Base-by-base conservation (phyloP, 768 basidiomycete genomes). In the Thelephora ganbajun region DNA sequence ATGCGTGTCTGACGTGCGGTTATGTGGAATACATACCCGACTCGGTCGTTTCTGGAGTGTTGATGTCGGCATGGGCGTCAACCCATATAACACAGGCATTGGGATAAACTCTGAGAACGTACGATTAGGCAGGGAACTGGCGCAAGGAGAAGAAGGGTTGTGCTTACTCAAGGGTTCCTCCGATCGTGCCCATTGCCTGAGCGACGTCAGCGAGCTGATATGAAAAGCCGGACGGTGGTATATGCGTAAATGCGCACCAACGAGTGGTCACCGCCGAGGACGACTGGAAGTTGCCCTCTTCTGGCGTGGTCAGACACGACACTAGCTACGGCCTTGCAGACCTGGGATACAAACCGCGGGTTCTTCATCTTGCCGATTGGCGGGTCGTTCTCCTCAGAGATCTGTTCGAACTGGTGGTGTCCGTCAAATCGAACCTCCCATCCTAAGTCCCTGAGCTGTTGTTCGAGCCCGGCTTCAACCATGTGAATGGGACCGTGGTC, bases 1-100 rank as follows among this genome's bases (percentile, higher is more conserved):
- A 22, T 36, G 35, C 14, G 11, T 26, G 20, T 18, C 36, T 11
- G 34, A 26, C 30, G n/a, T 35, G 11, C 35, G 9, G 36, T 13
- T 23, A 16, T 44, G 11, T 6, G 36, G 33, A 6, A 57, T 9
- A n/a, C 66, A 48, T 59, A 76, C 83, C 83, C 55, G 83, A 79
- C 37, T 68, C 80, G 16, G 92, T 92, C 13, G 86, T 78, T 48
- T 83, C 77, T 11, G 74, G 66, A 5, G 93, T 96, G 64, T 99
- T 97, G 68, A 99, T 90, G 61, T 98, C 96, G 16, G 91, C 84
- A 57, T 97, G 96, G 2, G 96, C 96, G 60, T 99, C 96, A 50
- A 98, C 70, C 96, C 96, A 98, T 51, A 99, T 69, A 33, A 99
- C 81, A 60, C 88, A 87, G 19, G 86, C 80, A 23, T 89, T 76